Base-by-base conservation (phyloP, 208 protist genomes). In the Novymonas esmeraldas region DNA sequence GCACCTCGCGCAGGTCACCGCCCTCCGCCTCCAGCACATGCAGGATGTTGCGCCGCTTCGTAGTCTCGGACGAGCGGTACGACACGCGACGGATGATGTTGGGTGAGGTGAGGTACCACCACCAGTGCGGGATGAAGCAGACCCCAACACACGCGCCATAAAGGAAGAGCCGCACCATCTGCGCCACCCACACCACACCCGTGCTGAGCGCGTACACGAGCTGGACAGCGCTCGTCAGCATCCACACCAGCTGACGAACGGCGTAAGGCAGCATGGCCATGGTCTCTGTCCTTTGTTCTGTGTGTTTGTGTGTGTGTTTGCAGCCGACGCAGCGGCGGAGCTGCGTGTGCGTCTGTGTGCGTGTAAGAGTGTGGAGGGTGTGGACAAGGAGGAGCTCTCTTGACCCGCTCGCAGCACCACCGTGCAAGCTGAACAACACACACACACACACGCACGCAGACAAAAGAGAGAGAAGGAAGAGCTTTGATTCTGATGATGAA, bases 51-150 rank as follows among this genome's bases (percentile, higher is more conserved):
- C 76, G 74, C 46, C 44, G 41, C 49, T 73, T 70, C 26, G 84
- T 87, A 6, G 63, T 73, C 48, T 79, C 57, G 0, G 78, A 84
- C 50, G 67, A 78, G 57, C 85, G 78, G 67, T 90, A 90, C 6
- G 81, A 74, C 20, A 90, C 85, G 42, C 74, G 81, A 11, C 76
- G 81, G 22, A 90, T 88, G 31, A 90, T 79, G 68, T 82, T 86
- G 10, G 81, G 52, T 2, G 85, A 90, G 33, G 79, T 83, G 18
- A 90, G 57, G 70, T 91, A 91, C 82, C 85, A 91, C 81, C 64
- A 80, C 49, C 74, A 70, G 52, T 83, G 79, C n/a, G 82, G 77
- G 10, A 91, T 36, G 29, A 88, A 88, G 64, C 70, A 85, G 5
- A 73, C 33, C 46, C 51, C 65, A 6, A 81, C 69, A 18, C 64